Evolutionary conservation across 306 rosid species (phyloP), one percentile per base, ranked within the genome.

Genomic region (Rosa chinensis): DNA sequence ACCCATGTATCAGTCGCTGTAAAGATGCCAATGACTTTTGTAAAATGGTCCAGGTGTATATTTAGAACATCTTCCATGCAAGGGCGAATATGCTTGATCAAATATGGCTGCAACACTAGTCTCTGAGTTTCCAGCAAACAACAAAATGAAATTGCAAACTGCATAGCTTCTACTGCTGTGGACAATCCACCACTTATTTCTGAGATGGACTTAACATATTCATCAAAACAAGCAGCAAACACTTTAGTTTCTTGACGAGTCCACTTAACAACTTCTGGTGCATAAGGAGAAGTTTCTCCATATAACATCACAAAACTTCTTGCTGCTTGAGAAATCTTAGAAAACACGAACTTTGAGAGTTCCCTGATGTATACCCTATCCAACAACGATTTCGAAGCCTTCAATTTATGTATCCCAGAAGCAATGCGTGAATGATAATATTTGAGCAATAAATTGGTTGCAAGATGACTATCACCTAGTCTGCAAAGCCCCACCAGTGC

Each of bases 311-410:
- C 80, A 78, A 93, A 86, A 76, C 90, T 85, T 77, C 73, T 89
- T 16, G 89, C 90, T 1, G 92, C 91, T 86, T 87, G 96, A 74
- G 92, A 85, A 80, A 93, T 88, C 89, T 84, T 76, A 49, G 96
- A 89, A 77, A 93, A 93, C 72, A 90, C 89, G 75, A 86, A 74
- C 82, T 81, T 88, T 23, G 94, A 88, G 73, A 89, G 86, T 61
- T 86, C 89, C 78, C 81, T 88, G 10, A 86, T 77, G 48, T 88
- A 85, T 37, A 13, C 72, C 75, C 76, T 92, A 78, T 72, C 45
- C 5, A 83, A 79, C 63, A 84, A 82, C 8, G 86, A 78, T 53
- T 52, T 84, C 40, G 88, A 83, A 74, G 81, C 25, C 75, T 84
- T 82, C 74, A 89, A 67, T 37, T 80, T 77, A 4, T 69, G 44